Base-by-base conservation (phyloP, 2,329 filamentous ascomycete genomes). In the Colletotrichum eleusines region DNA sequence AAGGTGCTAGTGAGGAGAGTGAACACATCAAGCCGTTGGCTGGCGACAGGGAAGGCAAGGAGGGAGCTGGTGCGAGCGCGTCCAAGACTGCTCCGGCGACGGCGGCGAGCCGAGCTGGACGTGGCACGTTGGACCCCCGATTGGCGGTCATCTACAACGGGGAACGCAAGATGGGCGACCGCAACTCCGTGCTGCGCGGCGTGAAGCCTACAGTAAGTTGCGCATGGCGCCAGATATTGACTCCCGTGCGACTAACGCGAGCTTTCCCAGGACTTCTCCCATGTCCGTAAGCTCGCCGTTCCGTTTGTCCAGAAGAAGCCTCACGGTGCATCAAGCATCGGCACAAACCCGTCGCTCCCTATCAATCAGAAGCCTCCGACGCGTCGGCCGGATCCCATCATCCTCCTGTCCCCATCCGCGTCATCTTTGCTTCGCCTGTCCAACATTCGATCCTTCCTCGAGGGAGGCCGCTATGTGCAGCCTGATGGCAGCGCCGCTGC, bases 381-480 rank as follows among this genome's bases (percentile, higher is more conserved):
- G 55, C 83, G 86, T 57, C 83, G 88, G 69, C 87, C 88, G 46
- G 87, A 97, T 79, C 96, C 96, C 59, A 99, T 99, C 82, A 98
- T 99, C 80, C 91, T 99, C 35, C 91, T 99, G 72, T 98, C 96
- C 0, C 96, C 96, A 1, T 98, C 95, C 1, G 96, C 95, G 14
- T 98, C 95, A 2, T 97, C 95, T 1, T 90, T 98, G 59, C 90
- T 99, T 46, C 94, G 95, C 80, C 94, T 98, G 89, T 93, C 94
- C 63, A 99, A 99, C 80, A 94, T 97, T 81, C 97, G 97, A 78
- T 91, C 93, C 38, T 98, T 99, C 86, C 92, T 99, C 74, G 92
- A 95, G 79, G 88, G 91, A 67, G 95, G 95, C 68, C 85, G 91
- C 74, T 99, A 95, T 83, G 86, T 91, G 7, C 93, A 94, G 0